Evolutionary conservation across 768 basidiomycete genomes (phyloP).

Genomic region (Mycena venus): DNA sequence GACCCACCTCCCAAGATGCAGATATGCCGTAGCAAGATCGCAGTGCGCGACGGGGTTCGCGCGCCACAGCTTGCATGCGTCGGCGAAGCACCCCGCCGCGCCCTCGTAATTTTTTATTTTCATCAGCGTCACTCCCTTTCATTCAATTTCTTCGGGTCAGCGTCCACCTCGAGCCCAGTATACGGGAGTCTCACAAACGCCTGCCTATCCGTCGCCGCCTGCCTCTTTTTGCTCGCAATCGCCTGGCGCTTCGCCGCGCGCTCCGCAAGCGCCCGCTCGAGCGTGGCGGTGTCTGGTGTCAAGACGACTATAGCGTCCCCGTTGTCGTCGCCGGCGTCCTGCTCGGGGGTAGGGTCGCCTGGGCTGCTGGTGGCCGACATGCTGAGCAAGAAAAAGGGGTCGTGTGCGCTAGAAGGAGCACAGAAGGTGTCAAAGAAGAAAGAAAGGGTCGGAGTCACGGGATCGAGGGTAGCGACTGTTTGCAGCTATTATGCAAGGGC

Average conservation of each 20-base stretch:
- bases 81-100: conserved; percentile 23
- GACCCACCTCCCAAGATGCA: conserved; percentile 33
- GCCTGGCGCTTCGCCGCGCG: conserved; percentile 23
- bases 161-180: too few species aligned
- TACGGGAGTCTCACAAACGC: conserved; percentile 27
- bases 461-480: background rate
- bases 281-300: conserved; percentile 32
- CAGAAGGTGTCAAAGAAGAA: background rate
- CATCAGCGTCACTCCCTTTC: conserved; percentile 32
- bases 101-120: conserved; percentile 31
- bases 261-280: conserved; percentile 24
- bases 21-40: conserved; percentile 34
- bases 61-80: conserved; percentile 30
- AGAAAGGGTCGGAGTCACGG: background rate
- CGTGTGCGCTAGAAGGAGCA: background rate
- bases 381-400: background rate
- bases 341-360: background rate
- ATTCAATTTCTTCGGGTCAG: background rate
- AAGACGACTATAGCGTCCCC: conserved; percentile 33
- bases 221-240: background rate
- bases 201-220: conserved; percentile 9
- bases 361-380: conserved; percentile 23
- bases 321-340: background rate
- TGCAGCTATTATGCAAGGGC: background rate
- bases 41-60: conserved; percentile 29